Evolutionary conservation across 352 stramenopile species (phyloP).

Genomic region (Globisporangium megalacanthum): DNA sequence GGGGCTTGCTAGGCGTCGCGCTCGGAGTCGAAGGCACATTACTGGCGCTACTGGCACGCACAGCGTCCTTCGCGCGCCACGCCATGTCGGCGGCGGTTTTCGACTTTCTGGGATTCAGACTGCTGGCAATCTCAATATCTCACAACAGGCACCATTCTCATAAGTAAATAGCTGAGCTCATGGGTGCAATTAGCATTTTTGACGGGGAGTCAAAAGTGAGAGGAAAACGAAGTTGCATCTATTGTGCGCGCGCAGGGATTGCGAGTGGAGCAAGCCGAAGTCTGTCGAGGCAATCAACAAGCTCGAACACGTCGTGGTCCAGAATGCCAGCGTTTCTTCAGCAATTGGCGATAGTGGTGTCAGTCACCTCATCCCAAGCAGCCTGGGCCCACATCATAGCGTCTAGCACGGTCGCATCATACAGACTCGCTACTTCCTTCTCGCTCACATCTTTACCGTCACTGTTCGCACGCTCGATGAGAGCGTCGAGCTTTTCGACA

Average conservation of each 20-base stretch:
- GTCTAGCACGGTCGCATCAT: background rate
- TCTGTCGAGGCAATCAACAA: background rate
- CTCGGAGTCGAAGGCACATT: background rate
- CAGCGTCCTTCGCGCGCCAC: constrained; percentile 24
- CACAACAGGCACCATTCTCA: too few relatives aligned
- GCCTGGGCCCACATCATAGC: background rate
- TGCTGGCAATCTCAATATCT: too few relatives aligned
- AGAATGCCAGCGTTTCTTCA: constrained; percentile 1
- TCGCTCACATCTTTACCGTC: background rate
- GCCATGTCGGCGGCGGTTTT: constrained; percentile 14
- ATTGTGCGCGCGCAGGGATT: too few relatives aligned
- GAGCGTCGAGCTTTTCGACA: background rate
- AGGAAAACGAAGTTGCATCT: too few relatives aligned
- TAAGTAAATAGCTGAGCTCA: too few relatives aligned
- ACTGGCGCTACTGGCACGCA: background rate
- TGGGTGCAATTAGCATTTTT: too few relatives aligned
- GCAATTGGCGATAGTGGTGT: background rate
- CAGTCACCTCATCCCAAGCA: background rate
- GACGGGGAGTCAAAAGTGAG: too few relatives aligned
- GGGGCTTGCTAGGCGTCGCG: constrained; percentile 9
- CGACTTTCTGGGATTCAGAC: background rate
- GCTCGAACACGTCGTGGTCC: constrained; percentile 4
- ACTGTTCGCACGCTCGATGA: background rate
- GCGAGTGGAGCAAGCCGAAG: too few relatives aligned
- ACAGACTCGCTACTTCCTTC: background rate